A percentile compares a stretch with the other conserved stretches of the same genome.
Evolutionary conservation across 108 stramenopile species (phyloP).

Genomic region (Conticribra weissflogii): DNA sequence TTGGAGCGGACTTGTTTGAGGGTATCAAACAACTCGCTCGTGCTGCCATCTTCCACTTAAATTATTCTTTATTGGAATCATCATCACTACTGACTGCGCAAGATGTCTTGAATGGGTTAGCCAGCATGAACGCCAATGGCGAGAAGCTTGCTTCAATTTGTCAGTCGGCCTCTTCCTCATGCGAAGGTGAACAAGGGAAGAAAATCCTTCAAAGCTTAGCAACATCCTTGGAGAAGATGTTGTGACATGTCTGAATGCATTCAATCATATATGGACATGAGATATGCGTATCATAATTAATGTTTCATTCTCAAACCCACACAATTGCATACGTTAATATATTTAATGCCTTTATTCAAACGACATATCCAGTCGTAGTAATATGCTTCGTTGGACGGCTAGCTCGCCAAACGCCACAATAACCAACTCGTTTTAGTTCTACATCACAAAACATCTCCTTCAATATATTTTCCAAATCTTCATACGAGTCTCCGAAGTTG

Average conservation of each 20-base stretch:
- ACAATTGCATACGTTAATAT: too few relatives aligned
- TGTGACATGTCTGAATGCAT: constrained; percentile 7
- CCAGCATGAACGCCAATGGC: constrained; percentile 33
- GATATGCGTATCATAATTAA: too few relatives aligned
- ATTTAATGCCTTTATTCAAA: too few relatives aligned
- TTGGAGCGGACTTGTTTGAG: constrained; percentile 30
- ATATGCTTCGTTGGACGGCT: constrained; percentile 16
- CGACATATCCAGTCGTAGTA: too few relatives aligned
- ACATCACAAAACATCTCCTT: constrained; percentile 28
- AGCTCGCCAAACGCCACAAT: constrained; percentile 42
- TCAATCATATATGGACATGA: neutral
- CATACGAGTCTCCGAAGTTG: constrained; percentile 31
- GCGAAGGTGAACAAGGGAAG: constrained; percentile 31
- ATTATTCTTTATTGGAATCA: constrained; percentile 7
- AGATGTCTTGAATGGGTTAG: constrained; percentile 33
- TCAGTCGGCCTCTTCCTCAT: constrained; percentile 8
- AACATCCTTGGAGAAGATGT: constrained; percentile 30
- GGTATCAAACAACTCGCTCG: constrained; percentile 39
- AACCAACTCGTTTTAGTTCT: constrained; percentile 24
- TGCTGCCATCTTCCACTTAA: constrained; percentile 31
- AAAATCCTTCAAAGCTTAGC: constrained; percentile 25
- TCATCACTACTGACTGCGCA: constrained; percentile 9
- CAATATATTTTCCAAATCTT: constrained; percentile 36
- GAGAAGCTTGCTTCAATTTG: constrained; percentile 38
- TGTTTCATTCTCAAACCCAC: too few relatives aligned